Evolutionary conservation across 2,329 filamentous ascomycete genomes (phyloP).

Genomic region (Zymoseptoria crescenta): DNA sequence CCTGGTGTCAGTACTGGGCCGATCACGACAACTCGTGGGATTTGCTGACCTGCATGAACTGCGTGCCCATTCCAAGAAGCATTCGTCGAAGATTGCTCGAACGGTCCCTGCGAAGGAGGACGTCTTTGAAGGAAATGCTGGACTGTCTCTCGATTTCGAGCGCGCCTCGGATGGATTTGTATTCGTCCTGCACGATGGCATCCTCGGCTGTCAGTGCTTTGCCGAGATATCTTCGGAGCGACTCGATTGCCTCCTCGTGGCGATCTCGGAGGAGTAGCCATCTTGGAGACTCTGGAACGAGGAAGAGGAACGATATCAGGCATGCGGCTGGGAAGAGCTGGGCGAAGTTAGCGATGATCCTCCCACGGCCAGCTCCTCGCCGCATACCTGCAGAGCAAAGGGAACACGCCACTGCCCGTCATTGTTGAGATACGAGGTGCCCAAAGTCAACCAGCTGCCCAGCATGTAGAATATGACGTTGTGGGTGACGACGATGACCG

Average conservation of each 20-base stretch:
- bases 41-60: conserved; percentile 1
- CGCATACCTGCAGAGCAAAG: conserved; percentile 23
- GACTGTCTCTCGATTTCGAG: conserved; percentile 6
- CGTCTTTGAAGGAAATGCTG: conserved; percentile 8
- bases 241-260: conserved; percentile 22
- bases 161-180: conserved; percentile 10
- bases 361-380: too few species aligned
- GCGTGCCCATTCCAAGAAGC: conserved; percentile 10
- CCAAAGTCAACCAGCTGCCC: conserved; percentile 42
- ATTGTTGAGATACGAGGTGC: conserved; percentile 30
- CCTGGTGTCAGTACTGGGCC: not conserved
- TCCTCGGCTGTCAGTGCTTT: conserved; percentile 24
- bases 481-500: conserved; percentile 29
- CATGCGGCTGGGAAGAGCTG: conserved; percentile 24
- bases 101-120: conserved; percentile 7
- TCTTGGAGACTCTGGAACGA: conserved; percentile 31
- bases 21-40: not conserved
- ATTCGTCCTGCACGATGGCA: conserved; percentile 4
- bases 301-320: conserved; percentile 23
- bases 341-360: not conserved
- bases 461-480: conserved; percentile 39
- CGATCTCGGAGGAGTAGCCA: conserved; percentile 30
- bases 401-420: conserved; percentile 36
- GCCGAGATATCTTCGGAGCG: conserved; percentile 41
- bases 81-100: conserved; percentile 7